phyloP scores from a whole-genome alignment of 106 monocot genomes.

The Acorus calamus region DNA sequence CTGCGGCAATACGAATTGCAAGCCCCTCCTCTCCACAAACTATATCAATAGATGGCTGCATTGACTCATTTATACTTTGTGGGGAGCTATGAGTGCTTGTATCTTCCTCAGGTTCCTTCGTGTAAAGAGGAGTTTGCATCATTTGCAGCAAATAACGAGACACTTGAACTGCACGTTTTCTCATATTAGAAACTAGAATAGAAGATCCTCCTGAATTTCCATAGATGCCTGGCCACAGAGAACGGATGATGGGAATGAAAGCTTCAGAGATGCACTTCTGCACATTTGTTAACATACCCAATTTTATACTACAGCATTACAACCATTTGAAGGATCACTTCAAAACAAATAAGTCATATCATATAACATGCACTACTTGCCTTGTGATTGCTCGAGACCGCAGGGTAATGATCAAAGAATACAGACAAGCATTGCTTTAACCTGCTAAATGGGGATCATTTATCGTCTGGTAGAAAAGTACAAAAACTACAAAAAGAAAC shows the following conservation, averaged over 20 bases:
- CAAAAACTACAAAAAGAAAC: not conserved
- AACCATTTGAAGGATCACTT: too few species aligned
- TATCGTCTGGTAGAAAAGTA: not conserved
- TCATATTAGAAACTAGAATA: conserved; percentile 41
- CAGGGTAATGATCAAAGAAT: conserved; percentile 91
- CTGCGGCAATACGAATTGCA: conserved; percentile 76
- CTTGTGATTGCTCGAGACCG: conserved; percentile 58
- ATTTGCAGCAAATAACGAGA: conserved; percentile 88
- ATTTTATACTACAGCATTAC: too few species aligned
- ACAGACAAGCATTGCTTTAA: conserved; percentile 89
- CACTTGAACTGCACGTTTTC: conserved; percentile 60
- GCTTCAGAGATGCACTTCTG: conserved; percentile 70
- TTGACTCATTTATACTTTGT: conserved; percentile 11
- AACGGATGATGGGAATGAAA: conserved; percentile 71
- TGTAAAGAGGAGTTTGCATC: conserved; percentile 68
- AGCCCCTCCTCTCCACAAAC: conserved; percentile 72
- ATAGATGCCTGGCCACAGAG: conserved; percentile 90
- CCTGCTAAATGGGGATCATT: conserved; percentile 19
- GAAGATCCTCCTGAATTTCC: conserved; percentile 50
- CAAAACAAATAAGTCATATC: not conserved
- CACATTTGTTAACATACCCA: not conserved
- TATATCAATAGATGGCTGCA: conserved; percentile 23
- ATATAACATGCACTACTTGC: conserved; percentile 22
- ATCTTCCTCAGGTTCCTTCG: conserved; percentile 26
- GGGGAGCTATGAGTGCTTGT: conserved; percentile 12